Conservation (phyloP, 2,329 filamentous ascomycete species). For the Alternaria sp. region DNA sequence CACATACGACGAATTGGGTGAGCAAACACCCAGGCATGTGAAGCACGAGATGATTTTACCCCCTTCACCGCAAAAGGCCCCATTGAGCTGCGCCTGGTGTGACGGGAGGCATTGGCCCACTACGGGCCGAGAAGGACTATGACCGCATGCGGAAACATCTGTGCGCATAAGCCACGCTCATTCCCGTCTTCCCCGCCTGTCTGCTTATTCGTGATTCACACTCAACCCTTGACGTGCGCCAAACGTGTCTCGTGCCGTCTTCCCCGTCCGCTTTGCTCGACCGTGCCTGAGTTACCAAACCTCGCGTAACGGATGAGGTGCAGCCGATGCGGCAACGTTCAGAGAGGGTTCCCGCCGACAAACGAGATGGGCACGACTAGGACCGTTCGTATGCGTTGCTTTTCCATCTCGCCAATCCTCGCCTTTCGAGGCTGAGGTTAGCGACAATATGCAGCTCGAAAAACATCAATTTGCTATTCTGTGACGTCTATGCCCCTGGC, state of each 20-base stretch:
- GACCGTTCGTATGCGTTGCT: slow-evolving; percentile 3
- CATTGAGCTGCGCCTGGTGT: slow-evolving; percentile 31
- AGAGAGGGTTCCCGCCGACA: slow-evolving; percentile 24
- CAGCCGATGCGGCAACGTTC: slow-evolving; percentile 32
- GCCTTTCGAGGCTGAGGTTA: slow-evolving; percentile 13
- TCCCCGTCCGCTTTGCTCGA: slow-evolving; percentile 37
- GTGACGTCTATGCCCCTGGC: slow-evolving; percentile 16
- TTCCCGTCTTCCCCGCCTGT: slow-evolving; percentile 32
- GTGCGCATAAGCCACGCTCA: slow-evolving; percentile 7
- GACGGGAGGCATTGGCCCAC: slow-evolving; percentile 36
- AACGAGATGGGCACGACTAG: background rate
- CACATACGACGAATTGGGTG: slow-evolving; percentile 23
- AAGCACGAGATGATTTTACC: slow-evolving; percentile 36
- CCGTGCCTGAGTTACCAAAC: slow-evolving; percentile 25
- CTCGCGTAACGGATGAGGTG: slow-evolving; percentile 26
- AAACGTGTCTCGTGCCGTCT: slow-evolving; percentile 33
- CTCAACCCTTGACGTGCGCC: slow-evolving; percentile 19
- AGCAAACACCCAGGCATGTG: slow-evolving; percentile 34
- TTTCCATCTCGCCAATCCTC: slow-evolving; percentile 3
- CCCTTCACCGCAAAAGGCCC: slow-evolving; percentile 38
- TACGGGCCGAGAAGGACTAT: slow-evolving; percentile 27
- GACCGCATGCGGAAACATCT: slow-evolving; percentile 22
- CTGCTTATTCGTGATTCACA: slow-evolving; percentile 23
- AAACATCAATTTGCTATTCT: slow-evolving; percentile 13
- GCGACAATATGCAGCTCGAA: slow-evolving; percentile 15